phyloP scores from a whole-genome alignment of 2,329 filamentous ascomycete species.

The Colletotrichum viniferum region DNA sequence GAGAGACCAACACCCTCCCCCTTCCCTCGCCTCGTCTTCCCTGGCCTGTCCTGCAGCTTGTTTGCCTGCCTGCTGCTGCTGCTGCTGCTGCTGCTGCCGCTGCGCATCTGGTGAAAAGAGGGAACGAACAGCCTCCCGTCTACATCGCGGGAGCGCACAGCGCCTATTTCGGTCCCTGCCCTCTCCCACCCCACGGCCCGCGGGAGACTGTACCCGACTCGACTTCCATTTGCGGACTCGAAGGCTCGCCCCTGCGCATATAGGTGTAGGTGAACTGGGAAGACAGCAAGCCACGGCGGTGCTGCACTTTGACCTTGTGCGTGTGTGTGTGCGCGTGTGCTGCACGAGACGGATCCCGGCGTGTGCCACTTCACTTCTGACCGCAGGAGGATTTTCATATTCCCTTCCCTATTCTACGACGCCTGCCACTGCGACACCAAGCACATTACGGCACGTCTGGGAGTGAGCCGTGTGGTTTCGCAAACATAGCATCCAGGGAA shows the following conservation, averaged over 20 bases:
- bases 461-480: conserved; percentile 20
- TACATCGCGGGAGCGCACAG: conserved; percentile 8
- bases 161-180: not conserved
- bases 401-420: conserved; percentile 14
- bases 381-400: conserved; percentile 11
- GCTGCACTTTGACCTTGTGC: not conserved
- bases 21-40: not conserved
- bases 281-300: not conserved
- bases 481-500: conserved; percentile 5
- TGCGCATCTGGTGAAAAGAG: conserved; percentile 7
- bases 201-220: conserved; percentile 1
- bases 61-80: not conserved
- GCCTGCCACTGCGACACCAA: conserved; percentile 6
- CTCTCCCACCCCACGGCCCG: not conserved
- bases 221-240: conserved; percentile 2
- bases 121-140: not conserved
- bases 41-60: not conserved
- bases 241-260: conserved; percentile 22
- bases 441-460: conserved; percentile 3
- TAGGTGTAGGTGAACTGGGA: conserved; percentile 24
- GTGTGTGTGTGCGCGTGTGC: not conserved
- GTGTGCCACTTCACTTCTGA: conserved; percentile 10
- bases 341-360: conserved; percentile 4
- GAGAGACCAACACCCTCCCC: not conserved
- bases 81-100: not conserved